Evolutionary conservation across 2,329 filamentous ascomycete species (phyloP).

Genomic region (Colletotrichum orchidophilum): DNA sequence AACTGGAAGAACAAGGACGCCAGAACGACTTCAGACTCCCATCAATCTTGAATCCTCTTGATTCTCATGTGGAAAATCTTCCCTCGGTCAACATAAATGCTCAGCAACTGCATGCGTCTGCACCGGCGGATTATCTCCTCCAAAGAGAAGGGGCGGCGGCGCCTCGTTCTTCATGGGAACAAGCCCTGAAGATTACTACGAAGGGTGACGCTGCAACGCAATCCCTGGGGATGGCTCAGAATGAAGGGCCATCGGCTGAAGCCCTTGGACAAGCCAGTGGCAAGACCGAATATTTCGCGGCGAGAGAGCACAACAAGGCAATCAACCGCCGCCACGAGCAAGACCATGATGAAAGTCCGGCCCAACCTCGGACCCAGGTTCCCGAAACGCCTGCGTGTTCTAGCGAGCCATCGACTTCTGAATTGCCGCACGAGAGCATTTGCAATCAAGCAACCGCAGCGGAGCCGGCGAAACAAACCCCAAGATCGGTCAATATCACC

Average conservation of each 20-base stretch:
- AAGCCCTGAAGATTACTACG: neutral
- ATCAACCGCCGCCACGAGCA: neutral
- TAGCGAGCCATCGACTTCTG: neutral
- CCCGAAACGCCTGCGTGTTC: neutral
- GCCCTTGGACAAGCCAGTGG: slow-evolving; percentile 47
- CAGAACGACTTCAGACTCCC: slow-evolving; percentile 4
- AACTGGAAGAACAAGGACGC: neutral
- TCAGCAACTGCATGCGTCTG: neutral
- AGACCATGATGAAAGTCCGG: neutral
- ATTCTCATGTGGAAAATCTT: neutral
- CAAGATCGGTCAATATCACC: slow-evolving; percentile 15
- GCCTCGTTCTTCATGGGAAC: neutral
- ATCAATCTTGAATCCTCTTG: neutral
- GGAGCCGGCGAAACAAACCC: neutral
- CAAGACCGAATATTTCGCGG: slow-evolving; percentile 51
- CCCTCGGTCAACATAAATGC: neutral
- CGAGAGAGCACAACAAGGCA: slow-evolving; percentile 49
- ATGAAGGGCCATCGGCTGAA: slow-evolving; percentile 36
- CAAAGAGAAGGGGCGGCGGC: neutral
- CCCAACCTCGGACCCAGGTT: neutral
- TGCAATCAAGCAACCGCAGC: neutral
- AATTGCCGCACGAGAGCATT: neutral
- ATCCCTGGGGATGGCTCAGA: neutral
- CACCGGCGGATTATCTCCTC: neutral
- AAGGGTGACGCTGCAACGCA: neutral